A percentile compares a stretch with the other conserved stretches of the same genome.
phyloP scores from a whole-genome alignment of 2,329 filamentous ascomycete genomes.

The Phoma sp. region DNA sequence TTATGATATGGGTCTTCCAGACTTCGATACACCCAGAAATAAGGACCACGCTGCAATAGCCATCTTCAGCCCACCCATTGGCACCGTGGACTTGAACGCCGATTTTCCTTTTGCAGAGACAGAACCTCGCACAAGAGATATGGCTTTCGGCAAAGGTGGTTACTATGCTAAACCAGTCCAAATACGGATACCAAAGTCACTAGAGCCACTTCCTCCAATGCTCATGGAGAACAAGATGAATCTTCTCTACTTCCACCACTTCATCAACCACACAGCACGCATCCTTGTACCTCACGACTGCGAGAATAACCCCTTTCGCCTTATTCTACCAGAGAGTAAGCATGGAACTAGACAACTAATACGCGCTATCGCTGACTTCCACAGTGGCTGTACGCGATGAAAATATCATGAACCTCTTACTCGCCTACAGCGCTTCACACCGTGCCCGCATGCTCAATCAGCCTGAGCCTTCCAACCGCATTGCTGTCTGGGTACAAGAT shows the following conservation, averaged over 20 bases:
- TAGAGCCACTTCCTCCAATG: constrained; percentile 64
- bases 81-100: constrained; percentile 41
- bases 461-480: constrained; percentile 76
- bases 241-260: constrained; percentile 75
- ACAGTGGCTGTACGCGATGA: constrained; percentile 71
- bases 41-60: constrained; percentile 73
- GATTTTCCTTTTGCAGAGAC: constrained; percentile 46
- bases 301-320: constrained; percentile 66
- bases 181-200: constrained; percentile 66
- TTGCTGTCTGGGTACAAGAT: constrained; percentile 80
- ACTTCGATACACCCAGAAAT: constrained; percentile 74
- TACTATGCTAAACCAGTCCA: constrained; percentile 76
- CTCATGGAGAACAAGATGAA: constrained; percentile 80
- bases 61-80: constrained; percentile 43
- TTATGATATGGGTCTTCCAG: constrained; percentile 73
- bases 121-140: constrained; percentile 54
- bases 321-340: constrained; percentile 68
- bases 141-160: constrained; percentile 65
- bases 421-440: constrained; percentile 86
- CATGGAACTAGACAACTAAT: constrained; percentile 8
- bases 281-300: constrained; percentile 70
- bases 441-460: constrained; percentile 77
- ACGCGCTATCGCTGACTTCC: constrained; percentile 27
- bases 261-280: constrained; percentile 81
- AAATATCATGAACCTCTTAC: constrained; percentile 76